A percentile compares a stretch with the other conserved stretches of the same genome.
phyloP scores from a whole-genome alignment of 2,329 filamentous ascomycete species.

The Scedosporium dehoogii region DNA sequence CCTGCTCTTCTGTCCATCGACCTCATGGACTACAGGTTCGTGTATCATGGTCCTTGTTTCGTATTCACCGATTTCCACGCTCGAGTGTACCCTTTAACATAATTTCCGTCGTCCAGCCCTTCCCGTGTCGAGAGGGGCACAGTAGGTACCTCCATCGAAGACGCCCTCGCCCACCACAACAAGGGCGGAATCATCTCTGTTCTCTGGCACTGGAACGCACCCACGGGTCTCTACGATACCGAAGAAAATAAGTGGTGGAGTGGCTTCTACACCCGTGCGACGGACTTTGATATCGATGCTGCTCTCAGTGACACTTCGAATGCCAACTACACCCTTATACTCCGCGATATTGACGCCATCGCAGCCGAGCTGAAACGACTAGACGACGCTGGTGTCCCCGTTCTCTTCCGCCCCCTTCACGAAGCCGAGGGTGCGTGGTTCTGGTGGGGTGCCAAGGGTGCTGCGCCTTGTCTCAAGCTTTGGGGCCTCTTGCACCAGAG shows the following conservation, averaged over 20 bases:
- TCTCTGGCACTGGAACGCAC: slow-evolving; percentile 39
- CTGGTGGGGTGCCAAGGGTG: slow-evolving; percentile 40
- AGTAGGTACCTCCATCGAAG: slow-evolving; percentile 30
- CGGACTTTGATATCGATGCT: slow-evolving; percentile 33
- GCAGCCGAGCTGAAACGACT: slow-evolving; percentile 34
- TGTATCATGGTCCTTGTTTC: background rate
- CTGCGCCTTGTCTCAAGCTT: slow-evolving; percentile 33
- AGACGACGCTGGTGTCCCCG: slow-evolving; percentile 30
- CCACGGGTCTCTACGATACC: slow-evolving; percentile 34
- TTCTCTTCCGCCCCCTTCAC: slow-evolving; percentile 37
- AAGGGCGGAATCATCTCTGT: slow-evolving; percentile 36
- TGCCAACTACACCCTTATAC: slow-evolving; percentile 35
- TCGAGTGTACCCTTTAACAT: background rate
- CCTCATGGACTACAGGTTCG: slow-evolving; percentile 34
- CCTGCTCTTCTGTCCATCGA: slow-evolving; percentile 35
- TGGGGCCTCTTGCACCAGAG: slow-evolving; percentile 32
- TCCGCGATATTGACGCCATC: slow-evolving; percentile 38
- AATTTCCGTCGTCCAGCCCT: slow-evolving; percentile 19
- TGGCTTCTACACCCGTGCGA: slow-evolving; percentile 39
- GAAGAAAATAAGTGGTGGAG: slow-evolving; percentile 33
- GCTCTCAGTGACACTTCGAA: slow-evolving; percentile 30
- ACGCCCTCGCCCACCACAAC: slow-evolving; percentile 31
- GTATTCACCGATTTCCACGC: background rate
- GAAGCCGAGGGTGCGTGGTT: slow-evolving; percentile 42
- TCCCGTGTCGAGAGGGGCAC: slow-evolving; percentile 31